A percentile compares a stretch with the other conserved stretches of the same genome.
phyloP scores from a whole-genome alignment of 768 basidiomycete genomes.

The Coprinellus micaceus region DNA sequence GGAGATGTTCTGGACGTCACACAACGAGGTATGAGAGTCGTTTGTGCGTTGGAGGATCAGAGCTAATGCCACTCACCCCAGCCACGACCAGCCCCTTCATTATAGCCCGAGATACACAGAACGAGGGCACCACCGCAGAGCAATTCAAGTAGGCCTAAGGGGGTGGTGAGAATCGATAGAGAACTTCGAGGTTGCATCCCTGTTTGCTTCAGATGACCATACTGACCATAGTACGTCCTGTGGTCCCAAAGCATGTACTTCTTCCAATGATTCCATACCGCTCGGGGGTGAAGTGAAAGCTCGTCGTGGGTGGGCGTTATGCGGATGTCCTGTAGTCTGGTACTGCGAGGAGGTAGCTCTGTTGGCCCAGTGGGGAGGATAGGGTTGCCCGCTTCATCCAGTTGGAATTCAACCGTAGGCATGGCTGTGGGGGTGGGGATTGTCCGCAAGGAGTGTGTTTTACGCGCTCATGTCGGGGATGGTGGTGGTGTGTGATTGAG shows the following conservation, averaged over 20 bases:
- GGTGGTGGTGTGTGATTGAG: too few relatives aligned
- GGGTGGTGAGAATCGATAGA: too few relatives aligned
- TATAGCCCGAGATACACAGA: not conserved
- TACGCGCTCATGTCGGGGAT: too few relatives aligned
- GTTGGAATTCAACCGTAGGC: not conserved
- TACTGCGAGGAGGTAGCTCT: not conserved
- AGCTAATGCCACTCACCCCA: too few relatives aligned
- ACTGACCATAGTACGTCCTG: slow-evolving; percentile 18
- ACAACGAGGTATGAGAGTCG: too few relatives aligned
- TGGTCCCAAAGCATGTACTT: slow-evolving; percentile 17
- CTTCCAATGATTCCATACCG: slow-evolving; percentile 16
- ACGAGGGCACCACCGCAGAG: not conserved
- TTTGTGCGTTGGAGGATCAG: too few relatives aligned
- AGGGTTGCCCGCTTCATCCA: not conserved
- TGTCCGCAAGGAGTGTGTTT: not conserved
- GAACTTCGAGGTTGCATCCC: too few relatives aligned
- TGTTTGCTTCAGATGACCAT: too few relatives aligned
- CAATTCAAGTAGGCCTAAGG: not conserved
- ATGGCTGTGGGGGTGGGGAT: not conserved
- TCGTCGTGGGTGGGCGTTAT: not conserved
- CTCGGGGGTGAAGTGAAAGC: slow-evolving; percentile 15
- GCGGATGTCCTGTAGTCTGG: not conserved
- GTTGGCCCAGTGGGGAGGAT: not conserved
- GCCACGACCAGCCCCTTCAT: not conserved
- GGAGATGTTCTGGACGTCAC: not conserved